Conservation (phyloP, 2,329 filamentous ascomycete species). For the Epichloe baconii region DNA sequence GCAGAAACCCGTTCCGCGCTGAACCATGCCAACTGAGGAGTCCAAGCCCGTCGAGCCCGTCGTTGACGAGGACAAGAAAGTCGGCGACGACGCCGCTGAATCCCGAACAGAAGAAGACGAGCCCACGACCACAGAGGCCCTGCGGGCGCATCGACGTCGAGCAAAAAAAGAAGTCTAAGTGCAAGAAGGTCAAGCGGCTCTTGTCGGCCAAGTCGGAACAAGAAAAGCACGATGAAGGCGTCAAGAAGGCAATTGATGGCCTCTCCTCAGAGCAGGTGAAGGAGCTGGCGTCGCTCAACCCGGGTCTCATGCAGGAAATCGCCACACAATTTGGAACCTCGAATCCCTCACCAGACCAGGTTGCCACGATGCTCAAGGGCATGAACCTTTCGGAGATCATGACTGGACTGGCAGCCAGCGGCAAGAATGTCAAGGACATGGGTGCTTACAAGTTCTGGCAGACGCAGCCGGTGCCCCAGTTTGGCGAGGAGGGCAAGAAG, state of each 20-base stretch:
- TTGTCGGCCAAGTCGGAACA: conserved; percentile 23
- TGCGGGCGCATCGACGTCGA: conserved; percentile 10
- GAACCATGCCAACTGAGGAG: conserved; percentile 39
- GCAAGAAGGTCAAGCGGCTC: conserved; percentile 43
- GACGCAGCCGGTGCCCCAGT: conserved; percentile 87
- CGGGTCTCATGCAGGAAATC: conserved; percentile 52
- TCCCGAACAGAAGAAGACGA: conserved; percentile 36
- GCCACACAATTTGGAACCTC: conserved; percentile 22
- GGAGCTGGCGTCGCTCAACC: conserved; percentile 59
- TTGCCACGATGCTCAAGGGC: conserved; percentile 43
- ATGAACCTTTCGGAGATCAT: conserved; percentile 59
- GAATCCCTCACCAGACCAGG: conserved; percentile 26
- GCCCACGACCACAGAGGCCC: conserved; percentile 24
- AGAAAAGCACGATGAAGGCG: conserved; percentile 20
- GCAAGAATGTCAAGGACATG: conserved; percentile 93
- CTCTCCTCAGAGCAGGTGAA: conserved; percentile 44
- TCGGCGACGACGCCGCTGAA: conserved; percentile 25
- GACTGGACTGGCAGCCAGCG: conserved; percentile 60
- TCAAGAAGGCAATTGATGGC: conserved; percentile 38
- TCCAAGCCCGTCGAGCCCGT: conserved; percentile 47
- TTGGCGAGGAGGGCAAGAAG: conserved; percentile 45
- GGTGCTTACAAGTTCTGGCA: conserved; percentile 97
- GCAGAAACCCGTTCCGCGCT: background rate
- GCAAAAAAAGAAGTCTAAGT: conserved; percentile 47
- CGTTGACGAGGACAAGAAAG: conserved; percentile 35